Percentiles rank a stretch among this genome's conserved stretches.
Evolutionary conservation across 2,329 filamentous ascomycete genomes (phyloP).

Genomic region (Aureobasidium namibiae): DNA sequence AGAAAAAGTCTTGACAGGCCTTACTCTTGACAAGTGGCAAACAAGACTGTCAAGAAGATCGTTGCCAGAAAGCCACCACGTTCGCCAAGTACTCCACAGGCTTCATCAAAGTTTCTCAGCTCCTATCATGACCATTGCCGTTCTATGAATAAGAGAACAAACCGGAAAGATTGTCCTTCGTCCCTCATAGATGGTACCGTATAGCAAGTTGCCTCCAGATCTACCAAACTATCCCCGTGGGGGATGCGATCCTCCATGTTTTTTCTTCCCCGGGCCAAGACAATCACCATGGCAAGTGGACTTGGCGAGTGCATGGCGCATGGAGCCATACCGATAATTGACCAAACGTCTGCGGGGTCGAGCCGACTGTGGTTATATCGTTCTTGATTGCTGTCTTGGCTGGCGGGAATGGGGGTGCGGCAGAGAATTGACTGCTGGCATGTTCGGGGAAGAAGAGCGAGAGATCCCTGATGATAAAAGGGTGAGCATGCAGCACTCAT

Average conservation of each 20-base stretch:
- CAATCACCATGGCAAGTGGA: background rate
- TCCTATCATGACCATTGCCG: background rate
- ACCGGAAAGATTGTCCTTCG: background rate
- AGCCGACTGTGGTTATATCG: background rate
- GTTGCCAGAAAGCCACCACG: background rate
- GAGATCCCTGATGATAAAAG: background rate
- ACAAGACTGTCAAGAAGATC: background rate
- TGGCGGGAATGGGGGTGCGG: background rate
- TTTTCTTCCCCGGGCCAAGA: background rate
- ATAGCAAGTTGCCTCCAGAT: background rate
- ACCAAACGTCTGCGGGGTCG: background rate
- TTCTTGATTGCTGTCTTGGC: background rate
- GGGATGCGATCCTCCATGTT: background rate
- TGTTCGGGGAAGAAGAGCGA: background rate
- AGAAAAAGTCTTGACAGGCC: background rate
- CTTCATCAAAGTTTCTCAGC: background rate
- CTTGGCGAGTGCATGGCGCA: background rate
- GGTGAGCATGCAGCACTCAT: background rate
- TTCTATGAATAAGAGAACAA: background rate
- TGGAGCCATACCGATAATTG: background rate
- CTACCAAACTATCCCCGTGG: background rate
- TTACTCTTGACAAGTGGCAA: background rate
- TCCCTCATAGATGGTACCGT: background rate
- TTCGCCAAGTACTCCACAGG: background rate
- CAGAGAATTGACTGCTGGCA: background rate